Evolutionary conservation across 2,329 filamentous ascomycete species (phyloP).

Genomic region (Dactylonectria macrodidyma): DNA sequence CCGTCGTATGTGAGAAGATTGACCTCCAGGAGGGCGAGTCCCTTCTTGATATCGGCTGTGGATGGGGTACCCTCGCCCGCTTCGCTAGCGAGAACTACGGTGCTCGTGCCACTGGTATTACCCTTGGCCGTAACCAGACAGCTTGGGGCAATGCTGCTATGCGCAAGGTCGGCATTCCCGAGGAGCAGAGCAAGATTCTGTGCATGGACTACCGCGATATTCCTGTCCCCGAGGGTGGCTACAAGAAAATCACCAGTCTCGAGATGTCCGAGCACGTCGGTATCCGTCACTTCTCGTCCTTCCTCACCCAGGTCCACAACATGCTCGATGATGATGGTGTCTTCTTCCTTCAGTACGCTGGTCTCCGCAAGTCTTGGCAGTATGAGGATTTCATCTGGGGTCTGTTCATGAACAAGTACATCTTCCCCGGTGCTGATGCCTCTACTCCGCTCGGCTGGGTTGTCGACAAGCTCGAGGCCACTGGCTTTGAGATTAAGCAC

Average conservation of each 20-base stretch:
- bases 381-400: conserved; percentile 99
- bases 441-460: conserved; percentile 93
- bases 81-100: conserved; percentile 95
- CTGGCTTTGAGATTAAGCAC: conserved; percentile 81
- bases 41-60: conserved; percentile 95
- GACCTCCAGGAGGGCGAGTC: conserved; percentile 84
- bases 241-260: conserved; percentile 96
- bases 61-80: conserved; percentile 96
- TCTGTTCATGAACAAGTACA: conserved; percentile 99
- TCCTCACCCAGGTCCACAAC: conserved; percentile 89
- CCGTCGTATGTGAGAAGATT: conserved; percentile 96
- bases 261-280: conserved; percentile 99
- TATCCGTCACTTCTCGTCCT: conserved; percentile 86
- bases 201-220: conserved; percentile 99
- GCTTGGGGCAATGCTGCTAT: conserved; percentile 96
- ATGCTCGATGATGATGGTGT: conserved; percentile 98
- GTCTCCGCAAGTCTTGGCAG: conserved; percentile 95
- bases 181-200: conserved; percentile 91
- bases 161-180: conserved; percentile 83
- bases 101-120: conserved; percentile 88
- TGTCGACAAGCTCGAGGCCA: conserved; percentile 85
- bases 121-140: conserved; percentile 95
- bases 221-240: conserved; percentile 77
- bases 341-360: conserved; percentile 96
- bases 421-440: conserved; percentile 97